Percentiles rank a stretch among this genome's conserved stretches.
Evolutionary conservation across 371 early-diverging fungal genomes (phyloP).

Genomic region (Zancudomyces culisetae): DNA sequence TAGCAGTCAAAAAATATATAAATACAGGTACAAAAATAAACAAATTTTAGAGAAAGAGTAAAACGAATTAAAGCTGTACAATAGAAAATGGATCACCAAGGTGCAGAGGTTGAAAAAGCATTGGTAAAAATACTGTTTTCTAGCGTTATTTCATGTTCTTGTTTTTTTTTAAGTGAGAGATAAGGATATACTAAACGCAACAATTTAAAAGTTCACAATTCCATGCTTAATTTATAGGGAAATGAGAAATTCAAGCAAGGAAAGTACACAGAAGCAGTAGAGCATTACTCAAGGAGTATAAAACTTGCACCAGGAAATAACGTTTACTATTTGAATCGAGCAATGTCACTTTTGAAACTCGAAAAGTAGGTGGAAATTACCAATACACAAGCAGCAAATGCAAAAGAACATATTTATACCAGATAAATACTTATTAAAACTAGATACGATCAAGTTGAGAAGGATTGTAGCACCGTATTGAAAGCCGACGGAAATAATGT

Average conservation of each 20-base stretch:
- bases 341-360: conserved; percentile 64
- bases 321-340: conserved; percentile 53
- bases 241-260: conserved; percentile 55
- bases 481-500: conserved; percentile 31
- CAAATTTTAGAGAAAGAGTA: no score
- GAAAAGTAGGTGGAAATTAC: conserved; percentile 25
- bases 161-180: no score
- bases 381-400: not conserved
- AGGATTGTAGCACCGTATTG: conserved; percentile 47
- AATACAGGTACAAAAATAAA: no score
- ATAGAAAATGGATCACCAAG: no score
- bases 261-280: conserved; percentile 42
- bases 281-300: conserved; percentile 47
- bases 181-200: no score
- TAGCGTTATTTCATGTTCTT: no score
- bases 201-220: not conserved
- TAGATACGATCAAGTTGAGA: conserved; percentile 46
- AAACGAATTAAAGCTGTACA: no score
- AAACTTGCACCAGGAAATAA: conserved; percentile 39
- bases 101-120: no score
- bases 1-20: no score
- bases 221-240: conserved; percentile 35
- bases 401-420: no score
- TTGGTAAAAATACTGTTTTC: no score
- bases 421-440: not conserved